A percentile compares a stretch with the other conserved stretches of the same genome.
phyloP scores from a whole-genome alignment of 768 basidiomycete genomes.

The Boletellus ananiceps region DNA sequence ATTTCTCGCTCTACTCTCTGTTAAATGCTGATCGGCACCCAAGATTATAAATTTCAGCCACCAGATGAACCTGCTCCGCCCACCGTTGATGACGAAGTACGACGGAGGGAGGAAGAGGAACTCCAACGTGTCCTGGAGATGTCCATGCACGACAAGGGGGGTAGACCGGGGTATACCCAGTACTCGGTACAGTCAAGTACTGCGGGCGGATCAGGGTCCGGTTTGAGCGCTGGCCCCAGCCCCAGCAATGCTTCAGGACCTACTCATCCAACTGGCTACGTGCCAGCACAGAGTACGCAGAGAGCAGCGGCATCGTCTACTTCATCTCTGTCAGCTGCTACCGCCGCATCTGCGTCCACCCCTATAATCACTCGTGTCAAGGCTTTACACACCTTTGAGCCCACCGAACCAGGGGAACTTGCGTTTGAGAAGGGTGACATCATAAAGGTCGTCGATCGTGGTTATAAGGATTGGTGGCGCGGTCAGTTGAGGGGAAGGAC shows the following conservation, averaged over 20 bases:
- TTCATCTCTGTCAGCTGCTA: constrained; percentile 23
- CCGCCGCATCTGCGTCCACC: constrained; percentile 12
- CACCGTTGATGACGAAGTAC: constrained; percentile 70
- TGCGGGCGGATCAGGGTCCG: constrained; percentile 32
- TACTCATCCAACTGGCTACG: constrained; percentile 50
- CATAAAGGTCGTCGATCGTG: constrained; percentile 91
- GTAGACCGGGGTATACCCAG: constrained; percentile 52
- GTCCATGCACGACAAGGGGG: constrained; percentile 89
- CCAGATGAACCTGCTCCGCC: constrained; percentile 62
- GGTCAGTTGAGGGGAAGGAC: constrained; percentile 87
- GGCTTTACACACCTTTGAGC: constrained; percentile 85
- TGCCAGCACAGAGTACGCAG: constrained; percentile 52
- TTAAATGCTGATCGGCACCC: constrained; percentile 10
- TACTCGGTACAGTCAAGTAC: constrained; percentile 39
- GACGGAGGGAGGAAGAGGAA: constrained; percentile 89
- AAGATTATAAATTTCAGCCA: constrained; percentile 70
- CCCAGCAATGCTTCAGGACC: constrained; percentile 23
- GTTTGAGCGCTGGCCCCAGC: constrained; percentile 21
- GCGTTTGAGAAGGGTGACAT: constrained; percentile 90
- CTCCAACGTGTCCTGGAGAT: constrained; percentile 89
- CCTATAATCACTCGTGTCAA: constrained; percentile 74
- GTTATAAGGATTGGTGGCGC: constrained; percentile 96
- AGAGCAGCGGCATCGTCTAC: constrained; percentile 25
- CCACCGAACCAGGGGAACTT: constrained; percentile 84
- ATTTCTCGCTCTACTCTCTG: not conserved